phyloP scores from a whole-genome alignment of 1,284 basidiomycete species.

The Veloboletus limbatus region DNA sequence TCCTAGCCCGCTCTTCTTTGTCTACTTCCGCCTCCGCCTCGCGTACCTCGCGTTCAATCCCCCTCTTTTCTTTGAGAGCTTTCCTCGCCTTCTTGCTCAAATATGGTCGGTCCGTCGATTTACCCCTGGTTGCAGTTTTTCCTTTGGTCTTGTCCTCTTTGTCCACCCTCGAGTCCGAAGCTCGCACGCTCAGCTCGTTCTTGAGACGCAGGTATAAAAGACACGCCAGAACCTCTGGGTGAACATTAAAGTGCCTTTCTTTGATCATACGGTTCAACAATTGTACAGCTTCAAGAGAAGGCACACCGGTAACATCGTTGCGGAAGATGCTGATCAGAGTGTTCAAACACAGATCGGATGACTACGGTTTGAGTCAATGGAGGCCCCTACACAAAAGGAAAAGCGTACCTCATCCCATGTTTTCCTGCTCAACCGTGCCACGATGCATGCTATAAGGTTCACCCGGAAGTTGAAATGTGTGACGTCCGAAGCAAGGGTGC shows the following conservation, averaged over 20 bases:
- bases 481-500: conserved; percentile 76
- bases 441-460: conserved; percentile 88
- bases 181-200: conserved; percentile 78
- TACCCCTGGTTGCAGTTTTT: conserved; percentile 60
- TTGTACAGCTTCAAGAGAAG: conserved; percentile 88
- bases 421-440: conserved; percentile 80
- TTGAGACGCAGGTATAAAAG: conserved; percentile 86
- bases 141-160: conserved; percentile 49
- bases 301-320: conserved; percentile 72
- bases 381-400: conserved; percentile 7
- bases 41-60: conserved; percentile 85
- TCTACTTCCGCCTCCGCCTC: conserved; percentile 96
- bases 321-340: conserved; percentile 82
- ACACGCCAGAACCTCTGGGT: conserved; percentile 85
- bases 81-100: conserved; percentile 75
- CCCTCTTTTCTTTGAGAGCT: conserved; percentile 76
- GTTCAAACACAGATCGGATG: conserved; percentile 79
- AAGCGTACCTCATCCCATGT: conserved; percentile 80
- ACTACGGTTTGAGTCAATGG: conserved; percentile 39
- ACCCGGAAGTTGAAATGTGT: conserved; percentile 98
- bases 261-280: conserved; percentile 96
- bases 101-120: conserved; percentile 63
- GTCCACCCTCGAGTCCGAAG: conserved; percentile 64
- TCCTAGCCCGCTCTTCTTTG: conserved; percentile 82
- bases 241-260: conserved; percentile 86